Percentiles rank a stretch among this genome's conserved stretches.
Evolutionary conservation across 306 rosid genomes (phyloP).

Genomic region (Casuarina equisetifolia): DNA sequence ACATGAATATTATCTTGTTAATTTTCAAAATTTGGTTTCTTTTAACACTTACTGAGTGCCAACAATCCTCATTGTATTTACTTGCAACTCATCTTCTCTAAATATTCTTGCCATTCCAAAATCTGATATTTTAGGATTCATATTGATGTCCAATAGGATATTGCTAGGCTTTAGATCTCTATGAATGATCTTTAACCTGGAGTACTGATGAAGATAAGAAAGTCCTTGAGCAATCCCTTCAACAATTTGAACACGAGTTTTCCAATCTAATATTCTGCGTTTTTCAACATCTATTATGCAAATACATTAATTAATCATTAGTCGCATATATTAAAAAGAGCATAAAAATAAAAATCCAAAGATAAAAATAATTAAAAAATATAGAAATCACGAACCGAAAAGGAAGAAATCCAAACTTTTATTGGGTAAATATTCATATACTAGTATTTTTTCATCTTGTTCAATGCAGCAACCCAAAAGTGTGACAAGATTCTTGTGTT

Average conservation of each 20-base stretch:
- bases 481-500: slow-evolving; percentile 42
- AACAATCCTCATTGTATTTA: no score
- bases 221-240: slow-evolving; percentile 27
- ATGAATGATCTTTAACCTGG: slow-evolving; percentile 33
- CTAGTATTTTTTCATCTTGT: slow-evolving; percentile 29
- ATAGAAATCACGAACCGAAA: neutral
- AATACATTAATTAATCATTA: neutral
- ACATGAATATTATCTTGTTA: slow-evolving; percentile 25
- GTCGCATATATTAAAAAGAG: neutral
- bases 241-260: slow-evolving; percentile 22
- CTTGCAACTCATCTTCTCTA: slow-evolving; percentile 18
- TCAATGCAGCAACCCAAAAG: slow-evolving; percentile 43
- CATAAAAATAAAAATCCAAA: neutral
- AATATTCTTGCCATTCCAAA: slow-evolving; percentile 35
- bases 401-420: no score
- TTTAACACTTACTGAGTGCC: no score
- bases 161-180: slow-evolving; percentile 37
- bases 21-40: no score
- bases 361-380: neutral
- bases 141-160: slow-evolving; percentile 27
- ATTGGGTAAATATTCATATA: no score
- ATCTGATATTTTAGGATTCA: slow-evolving; percentile 41
- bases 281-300: slow-evolving; percentile 20
- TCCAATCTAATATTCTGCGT: slow-evolving; percentile 20
- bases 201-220: slow-evolving; percentile 31